phyloP scores from a whole-genome alignment of 768 basidiomycete species.

The Leccinellum rugosiceps region DNA sequence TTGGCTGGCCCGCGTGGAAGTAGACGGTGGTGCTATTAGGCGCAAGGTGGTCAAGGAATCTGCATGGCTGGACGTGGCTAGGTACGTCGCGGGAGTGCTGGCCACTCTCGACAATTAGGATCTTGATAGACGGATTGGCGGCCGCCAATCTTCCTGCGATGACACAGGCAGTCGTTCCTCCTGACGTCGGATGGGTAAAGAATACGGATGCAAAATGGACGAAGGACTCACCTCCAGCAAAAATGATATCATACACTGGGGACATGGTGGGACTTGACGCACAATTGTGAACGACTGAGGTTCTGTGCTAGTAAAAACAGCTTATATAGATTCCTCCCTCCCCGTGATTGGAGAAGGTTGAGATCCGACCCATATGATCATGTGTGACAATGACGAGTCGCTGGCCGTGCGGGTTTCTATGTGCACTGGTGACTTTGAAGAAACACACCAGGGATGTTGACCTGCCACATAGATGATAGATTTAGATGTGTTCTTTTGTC shows the following conservation, averaged over 20 bases:
- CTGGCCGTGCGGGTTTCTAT: too few relatives aligned
- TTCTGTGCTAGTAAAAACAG: too few relatives aligned
- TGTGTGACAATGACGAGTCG: too few relatives aligned
- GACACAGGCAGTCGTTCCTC: constrained; percentile 30
- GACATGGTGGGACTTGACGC: constrained; percentile 1
- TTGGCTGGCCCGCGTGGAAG: constrained; percentile 37
- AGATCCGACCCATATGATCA: too few relatives aligned
- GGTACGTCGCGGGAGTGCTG: constrained; percentile 39
- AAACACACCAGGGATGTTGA: too few relatives aligned
- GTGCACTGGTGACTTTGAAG: too few relatives aligned
- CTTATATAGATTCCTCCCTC: too few relatives aligned
- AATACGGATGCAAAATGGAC: neutral
- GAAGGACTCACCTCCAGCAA: constrained; percentile 47
- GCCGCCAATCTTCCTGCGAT: constrained; percentile 48
- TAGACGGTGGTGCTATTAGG: constrained; percentile 42
- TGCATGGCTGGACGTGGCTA: constrained; percentile 52
- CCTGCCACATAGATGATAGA: too few relatives aligned
- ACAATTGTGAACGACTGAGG: too few relatives aligned
- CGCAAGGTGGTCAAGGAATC: constrained; percentile 41
- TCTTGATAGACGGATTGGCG: constrained; percentile 51
- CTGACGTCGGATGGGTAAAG: constrained; percentile 12
- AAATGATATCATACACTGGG: constrained; percentile 46
- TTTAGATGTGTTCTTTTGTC: too few relatives aligned
- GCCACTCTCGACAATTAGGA: constrained; percentile 38
- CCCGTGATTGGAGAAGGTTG: too few relatives aligned